phyloP scores from a whole-genome alignment of 1,284 basidiomycete genomes.

The Naganishia albida region DNA sequence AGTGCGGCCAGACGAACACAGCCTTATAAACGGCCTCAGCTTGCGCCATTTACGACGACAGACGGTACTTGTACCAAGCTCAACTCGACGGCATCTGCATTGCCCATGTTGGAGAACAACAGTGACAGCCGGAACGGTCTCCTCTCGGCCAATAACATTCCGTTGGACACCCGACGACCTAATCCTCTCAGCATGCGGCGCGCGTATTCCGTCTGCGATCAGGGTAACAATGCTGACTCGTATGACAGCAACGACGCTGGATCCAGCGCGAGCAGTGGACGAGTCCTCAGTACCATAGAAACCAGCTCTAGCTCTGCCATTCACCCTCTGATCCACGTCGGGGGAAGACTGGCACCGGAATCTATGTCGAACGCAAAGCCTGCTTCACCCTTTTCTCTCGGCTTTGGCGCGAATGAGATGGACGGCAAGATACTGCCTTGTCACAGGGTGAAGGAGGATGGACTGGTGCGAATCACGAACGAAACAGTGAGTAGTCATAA shows the following conservation, averaged over 20 bases:
- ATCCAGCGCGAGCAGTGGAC: conserved; percentile 19
- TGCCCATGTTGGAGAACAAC: conserved; percentile 43
- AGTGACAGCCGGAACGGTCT: conserved; percentile 35
- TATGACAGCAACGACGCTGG: conserved; percentile 36
- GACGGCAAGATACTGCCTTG: conserved; percentile 92
- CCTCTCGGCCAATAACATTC: background rate
- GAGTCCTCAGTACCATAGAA: conserved; percentile 34
- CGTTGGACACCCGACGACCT: background rate
- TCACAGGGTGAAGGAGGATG: conserved; percentile 88
- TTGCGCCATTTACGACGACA: conserved; percentile 39
- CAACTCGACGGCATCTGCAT: conserved; percentile 44
- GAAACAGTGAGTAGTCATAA: conserved; percentile 65
- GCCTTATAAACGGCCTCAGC: conserved; percentile 38
- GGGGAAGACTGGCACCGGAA: conserved; percentile 36
- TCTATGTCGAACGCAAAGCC: conserved; percentile 16
- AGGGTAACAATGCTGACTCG: conserved; percentile 35
- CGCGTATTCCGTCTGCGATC: conserved; percentile 52
- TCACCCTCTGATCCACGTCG: conserved; percentile 44
- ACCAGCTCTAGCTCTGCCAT: conserved; percentile 26
- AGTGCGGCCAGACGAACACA: conserved; percentile 23
- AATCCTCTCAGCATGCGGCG: conserved; percentile 44
- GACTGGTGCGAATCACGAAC: conserved; percentile 83
- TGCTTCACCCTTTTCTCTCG: conserved; percentile 54
- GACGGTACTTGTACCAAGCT: conserved; percentile 34
- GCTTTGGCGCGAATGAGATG: conserved; percentile 89